A percentile compares a stretch with the other conserved stretches of the same genome.
phyloP scores from a whole-genome alignment of 164 flowering plant species.

The Kalanchoe fedtschenkoi region DNA sequence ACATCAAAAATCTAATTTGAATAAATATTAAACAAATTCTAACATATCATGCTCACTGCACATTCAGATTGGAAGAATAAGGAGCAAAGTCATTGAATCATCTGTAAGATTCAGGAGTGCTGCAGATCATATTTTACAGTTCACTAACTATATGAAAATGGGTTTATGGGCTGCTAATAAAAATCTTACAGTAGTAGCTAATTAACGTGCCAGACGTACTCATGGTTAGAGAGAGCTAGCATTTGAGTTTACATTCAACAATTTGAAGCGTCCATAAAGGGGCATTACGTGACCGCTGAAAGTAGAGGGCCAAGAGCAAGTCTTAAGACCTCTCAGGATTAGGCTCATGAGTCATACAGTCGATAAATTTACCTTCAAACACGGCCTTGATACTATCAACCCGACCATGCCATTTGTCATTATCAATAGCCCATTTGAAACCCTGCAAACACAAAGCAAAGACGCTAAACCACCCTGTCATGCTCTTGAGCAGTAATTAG shows the following conservation, averaged over 20 bases:
- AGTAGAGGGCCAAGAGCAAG: background rate
- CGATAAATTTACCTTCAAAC: conserved; percentile 57
- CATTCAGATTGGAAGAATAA: background rate
- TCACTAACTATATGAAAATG: background rate
- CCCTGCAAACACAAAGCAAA: conserved; percentile 35
- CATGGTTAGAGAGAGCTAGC: background rate
- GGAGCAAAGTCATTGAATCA: background rate
- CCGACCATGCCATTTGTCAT: conserved; percentile 84
- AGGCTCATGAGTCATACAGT: background rate
- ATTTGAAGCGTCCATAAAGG: background rate
- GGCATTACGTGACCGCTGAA: background rate
- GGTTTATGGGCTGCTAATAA: background rate
- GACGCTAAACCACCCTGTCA: background rate
- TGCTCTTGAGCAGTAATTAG: background rate
- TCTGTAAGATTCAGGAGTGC: background rate
- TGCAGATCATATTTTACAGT: background rate
- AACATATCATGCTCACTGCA: background rate
- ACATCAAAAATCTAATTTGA: conserved; percentile 6
- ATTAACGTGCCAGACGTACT: background rate
- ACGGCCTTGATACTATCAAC: conserved; percentile 77
- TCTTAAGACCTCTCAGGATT: background rate
- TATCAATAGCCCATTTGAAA: conserved; percentile 87
- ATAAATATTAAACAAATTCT: background rate
- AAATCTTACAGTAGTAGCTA: background rate
- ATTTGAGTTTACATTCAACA: background rate